Evolutionary conservation across 495 filamentous ascomycete species (phyloP).

Genomic region (Aspergillus ostianus): DNA sequence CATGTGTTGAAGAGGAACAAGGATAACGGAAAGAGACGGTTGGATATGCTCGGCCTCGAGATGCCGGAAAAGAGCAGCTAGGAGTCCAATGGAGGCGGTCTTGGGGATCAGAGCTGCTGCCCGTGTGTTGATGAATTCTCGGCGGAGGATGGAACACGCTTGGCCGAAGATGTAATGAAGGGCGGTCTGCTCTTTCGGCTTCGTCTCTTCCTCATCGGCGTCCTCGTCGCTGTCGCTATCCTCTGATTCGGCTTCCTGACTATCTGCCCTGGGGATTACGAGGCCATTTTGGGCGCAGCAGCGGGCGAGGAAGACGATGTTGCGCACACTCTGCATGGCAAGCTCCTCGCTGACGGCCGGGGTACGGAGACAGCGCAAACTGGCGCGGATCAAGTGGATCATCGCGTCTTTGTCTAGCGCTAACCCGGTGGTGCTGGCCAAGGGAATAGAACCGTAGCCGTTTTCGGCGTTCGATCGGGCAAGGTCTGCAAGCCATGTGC

Average conservation of each 20-base stretch:
- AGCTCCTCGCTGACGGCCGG: slow-evolving; percentile 65
- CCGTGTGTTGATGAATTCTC: slow-evolving; percentile 65
- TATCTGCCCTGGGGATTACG: slow-evolving; percentile 42
- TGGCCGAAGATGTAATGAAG: slow-evolving; percentile 72
- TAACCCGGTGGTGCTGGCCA: slow-evolving; percentile 69
- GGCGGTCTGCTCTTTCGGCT: slow-evolving; percentile 39
- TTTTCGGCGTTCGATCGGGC: slow-evolving; percentile 57
- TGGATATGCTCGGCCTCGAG: slow-evolving; percentile 56
- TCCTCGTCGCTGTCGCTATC: slow-evolving; percentile 42
- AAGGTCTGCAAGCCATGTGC: slow-evolving; percentile 74
- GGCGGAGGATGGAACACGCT: slow-evolving; percentile 72
- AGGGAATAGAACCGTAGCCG: slow-evolving; percentile 54
- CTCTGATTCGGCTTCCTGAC: slow-evolving; percentile 35
- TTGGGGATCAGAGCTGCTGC: slow-evolving; percentile 65
- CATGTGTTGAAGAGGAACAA: slow-evolving; percentile 79
- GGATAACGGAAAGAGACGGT: slow-evolving; percentile 58
- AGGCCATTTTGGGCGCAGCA: slow-evolving; percentile 65
- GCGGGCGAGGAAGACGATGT: slow-evolving; percentile 71
- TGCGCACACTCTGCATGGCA: slow-evolving; percentile 69
- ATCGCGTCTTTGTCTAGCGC: slow-evolving; percentile 63
- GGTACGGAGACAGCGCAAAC: slow-evolving; percentile 63
- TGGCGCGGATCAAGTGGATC: slow-evolving; percentile 60
- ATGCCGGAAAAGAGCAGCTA: slow-evolving; percentile 59
- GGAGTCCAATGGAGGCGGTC: slow-evolving; percentile 69
- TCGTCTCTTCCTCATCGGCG: slow-evolving; percentile 25